Base-by-base conservation (phyloP, 2,329 filamentous ascomycete genomes). In the Aurifilum marmelostoma region DNA sequence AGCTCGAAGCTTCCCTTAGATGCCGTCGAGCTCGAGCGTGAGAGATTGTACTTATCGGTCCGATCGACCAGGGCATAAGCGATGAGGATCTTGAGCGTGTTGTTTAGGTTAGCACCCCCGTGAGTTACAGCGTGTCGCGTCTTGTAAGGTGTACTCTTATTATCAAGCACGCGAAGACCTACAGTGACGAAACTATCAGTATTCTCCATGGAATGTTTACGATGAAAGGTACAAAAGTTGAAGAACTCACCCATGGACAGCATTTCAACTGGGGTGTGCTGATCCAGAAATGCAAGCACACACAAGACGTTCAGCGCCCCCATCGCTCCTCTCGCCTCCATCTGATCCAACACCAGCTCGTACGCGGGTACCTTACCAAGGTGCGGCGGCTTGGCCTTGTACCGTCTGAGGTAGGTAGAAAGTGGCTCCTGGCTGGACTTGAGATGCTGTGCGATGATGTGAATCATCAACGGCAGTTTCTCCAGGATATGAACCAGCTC, bases 261-360 rank as follows among this genome's bases (percentile, higher is more conserved):
- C 82, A 92, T 86, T 67, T 89, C 89, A 29, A 92, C 87, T 0
- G 90, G 90, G 6, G 91, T 82, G 67, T 88, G 84, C 67, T 88
- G 87, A 54, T 87, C 87, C 66, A 90, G 88, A 73, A 91, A 92
- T 1, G 86, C 87, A 18, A 92, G 77, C 16, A 92, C 78, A 29
- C 86, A 87, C 71, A 92, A 87, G 47, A 92, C 77, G 73, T 91
- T 91, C 63, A 90, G 77, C 0, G 89, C 89, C 66, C 89, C 85
- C 16, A 75, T 75, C 18, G 82, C 82, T 1, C 81, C 83, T 34
- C 82, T 76, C 29, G 78, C 76, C 61, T 83, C 80, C 5, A 88
- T 77, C 71, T 87, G 83, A 18, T 85, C 81, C 24, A 80, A 77
- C 11, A 87, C 83, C 12, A 80, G 80, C 61, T 79, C 79, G 72